phyloP scores from a whole-genome alignment of 2,329 filamentous ascomycete species.

The Alternaria brassicicola region DNA sequence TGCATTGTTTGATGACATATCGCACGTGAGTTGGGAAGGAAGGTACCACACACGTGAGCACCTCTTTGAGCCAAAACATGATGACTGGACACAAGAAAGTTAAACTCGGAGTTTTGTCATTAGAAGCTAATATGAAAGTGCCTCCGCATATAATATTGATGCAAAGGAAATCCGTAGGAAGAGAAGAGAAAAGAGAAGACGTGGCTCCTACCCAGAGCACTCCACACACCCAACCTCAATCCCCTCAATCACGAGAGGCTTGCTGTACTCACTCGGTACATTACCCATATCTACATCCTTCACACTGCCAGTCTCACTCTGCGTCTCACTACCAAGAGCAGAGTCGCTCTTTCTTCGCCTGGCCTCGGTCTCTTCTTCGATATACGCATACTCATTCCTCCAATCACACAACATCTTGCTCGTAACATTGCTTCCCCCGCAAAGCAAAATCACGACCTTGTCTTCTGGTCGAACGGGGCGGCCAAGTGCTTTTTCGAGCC shows the following conservation, averaged over 20 bases:
- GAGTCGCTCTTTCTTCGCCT: slow-evolving; percentile 23
- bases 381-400: slow-evolving; percentile 49
- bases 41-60: not conserved
- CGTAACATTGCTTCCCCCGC: slow-evolving; percentile 67
- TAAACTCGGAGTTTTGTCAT: not conserved
- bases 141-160: not conserved
- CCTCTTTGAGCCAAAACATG: not conserved
- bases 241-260: slow-evolving; percentile 24
- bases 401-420: slow-evolving; percentile 59
- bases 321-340: slow-evolving; percentile 24
- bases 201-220: slow-evolving; percentile 2
- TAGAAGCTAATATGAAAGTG: not conserved
- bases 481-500: slow-evolving; percentile 64
- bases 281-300: slow-evolving; percentile 9
- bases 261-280: slow-evolving; percentile 23
- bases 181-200: not conserved
- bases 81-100: not conserved
- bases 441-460: slow-evolving; percentile 84
- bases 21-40: too few species aligned
- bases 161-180: not conserved
- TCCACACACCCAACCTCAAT: slow-evolving; percentile 15
- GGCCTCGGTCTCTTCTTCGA: slow-evolving; percentile 25
- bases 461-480: slow-evolving; percentile 68
- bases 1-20: not conserved
- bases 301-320: slow-evolving; percentile 19